Base-by-base conservation (phyloP, 2,329 filamentous ascomycete genomes). In the Aspergillus cejpii region DNA sequence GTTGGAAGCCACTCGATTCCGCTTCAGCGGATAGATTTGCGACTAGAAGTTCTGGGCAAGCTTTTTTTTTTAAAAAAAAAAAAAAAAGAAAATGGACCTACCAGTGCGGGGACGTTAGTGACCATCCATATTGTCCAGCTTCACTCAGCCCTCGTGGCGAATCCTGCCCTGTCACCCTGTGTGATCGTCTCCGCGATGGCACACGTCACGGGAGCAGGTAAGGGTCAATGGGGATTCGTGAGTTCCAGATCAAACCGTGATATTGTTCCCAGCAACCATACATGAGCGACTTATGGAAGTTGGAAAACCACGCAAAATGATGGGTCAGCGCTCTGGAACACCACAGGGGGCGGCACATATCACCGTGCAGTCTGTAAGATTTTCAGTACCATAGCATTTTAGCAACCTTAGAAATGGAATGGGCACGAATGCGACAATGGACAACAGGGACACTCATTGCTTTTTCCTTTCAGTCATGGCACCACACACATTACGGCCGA, bases 1-100 rank as follows among this genome's bases (percentile, higher is more conserved):
- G 61, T 72, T 97, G 46, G 89, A 95, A 69, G 88, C 89, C 19
- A 81, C 84, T 17, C 81, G 86, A 52, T 97, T 97, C 72, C 84
- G 87, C 57, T 97, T 95, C 62, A 72, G 70, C 46, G 78, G 78
- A 48, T 81, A 62, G 59, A 41, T 12, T 17, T 7, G 14, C 11
- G 37, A 19, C 23, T 11, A 17, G 37, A 15, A 39, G 8, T 19
- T 15, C n/a, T 11, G 21, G 26, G n/a, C 21, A 20, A 39, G 37
- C 14, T 14, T 21, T 38, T 10, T 12, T 14, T n/a, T n/a, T n/a
- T n/a, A n/a, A n/a, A n/a, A n/a, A n/a, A n/a, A n/a, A n/a, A n/a
- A n/a, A n/a, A n/a, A n/a, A n/a, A n/a, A n/a, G n/a, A 6, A 26
- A n/a, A 20, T n/a, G n/a, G 37, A 11, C 15, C 23, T 19, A 11